Base-by-base conservation (phyloP, 2,329 filamentous ascomycete species). In the Sclerotinia spermophila region DNA sequence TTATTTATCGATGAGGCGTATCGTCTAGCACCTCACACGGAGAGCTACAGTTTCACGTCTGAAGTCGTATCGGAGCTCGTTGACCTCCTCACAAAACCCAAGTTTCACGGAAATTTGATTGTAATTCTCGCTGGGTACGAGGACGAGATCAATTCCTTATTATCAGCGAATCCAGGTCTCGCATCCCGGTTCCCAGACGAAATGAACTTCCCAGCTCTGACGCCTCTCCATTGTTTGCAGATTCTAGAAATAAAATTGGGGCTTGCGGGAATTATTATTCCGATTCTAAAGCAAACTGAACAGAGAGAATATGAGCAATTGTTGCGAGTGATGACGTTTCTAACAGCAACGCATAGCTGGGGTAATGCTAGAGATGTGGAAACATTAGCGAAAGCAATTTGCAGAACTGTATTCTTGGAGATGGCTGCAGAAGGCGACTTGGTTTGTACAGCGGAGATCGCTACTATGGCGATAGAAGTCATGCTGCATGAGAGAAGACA, bases 61-160 rank as follows among this genome's bases (percentile, higher is more conserved):
- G 87, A 93, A 92, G 72, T 90, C 88, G 81, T 93, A 88, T 76
- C 92, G 83, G 87, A 93, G 90, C 86, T 93, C 88, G 74, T 82
- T 79, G 64, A 82, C 79, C 13, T 81, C 79, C 21, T 83, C 75
- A 71, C 84, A 79, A 70, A 85, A 62, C 81, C 82, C 0, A 81
- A 80, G 64, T 87, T 82, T 74, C 75, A 77, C 0, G 74, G 81
- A 42, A 87, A 86, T 72, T 73, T 88, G 0, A 78, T 87, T 24
- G 79, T 84, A 40, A 86, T 88, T 48, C 79, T 88, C 2, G 86
- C 86, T 1, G 86, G 86, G 0, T 88, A 88, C 72, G 83, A 86
- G 53, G 75, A 80, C 0, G 83, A 87, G 45, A 87, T 88, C 51
- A 84, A 87, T 72, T 74, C 79, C 0, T 79, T 88, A 0, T 81